phyloP scores from a whole-genome alignment of 169 alveolate genomes.

The Plasmodium vinckei region DNA sequence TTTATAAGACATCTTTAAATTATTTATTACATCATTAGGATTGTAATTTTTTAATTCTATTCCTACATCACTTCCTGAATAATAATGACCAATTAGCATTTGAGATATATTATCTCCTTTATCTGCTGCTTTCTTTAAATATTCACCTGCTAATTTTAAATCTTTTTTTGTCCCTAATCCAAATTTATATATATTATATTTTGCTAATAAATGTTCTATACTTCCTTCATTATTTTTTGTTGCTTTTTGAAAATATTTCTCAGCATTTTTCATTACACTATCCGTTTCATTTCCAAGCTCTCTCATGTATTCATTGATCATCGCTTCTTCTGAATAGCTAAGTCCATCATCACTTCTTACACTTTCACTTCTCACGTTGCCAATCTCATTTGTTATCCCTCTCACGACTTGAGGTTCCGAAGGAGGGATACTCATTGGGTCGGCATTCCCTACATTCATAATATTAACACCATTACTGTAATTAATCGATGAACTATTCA shows the following conservation, averaged over 20 bases:
- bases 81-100: conserved; percentile 89
- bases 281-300: conserved; percentile 14
- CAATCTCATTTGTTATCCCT: not conserved
- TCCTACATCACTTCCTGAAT: conserved; percentile 88
- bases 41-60: conserved; percentile 87
- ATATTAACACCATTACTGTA: not conserved
- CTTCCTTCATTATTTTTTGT: conserved; percentile 40
- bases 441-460: not conserved
- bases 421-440: not conserved
- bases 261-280: conserved; percentile 44
- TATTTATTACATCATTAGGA: conserved; percentile 56
- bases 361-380: too few relatives aligned
- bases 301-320: conserved; percentile 23
- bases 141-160: conserved; percentile 85
- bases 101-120: conserved; percentile 89
- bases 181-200: conserved; percentile 80
- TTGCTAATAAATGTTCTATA: conserved; percentile 76
- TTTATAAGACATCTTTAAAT: conserved; percentile 86
- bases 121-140: conserved; percentile 87
- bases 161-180: conserved; percentile 87
- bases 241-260: conserved; percentile 63
- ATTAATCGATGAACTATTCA: not conserved
- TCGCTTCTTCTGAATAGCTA: not conserved
- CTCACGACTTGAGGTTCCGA: not conserved
- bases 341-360: not conserved